Percentiles rank a stretch among this genome's conserved stretches.
phyloP scores from a whole-genome alignment of 495 filamentous ascomycete species.

The Aspergillus bridgeri region DNA sequence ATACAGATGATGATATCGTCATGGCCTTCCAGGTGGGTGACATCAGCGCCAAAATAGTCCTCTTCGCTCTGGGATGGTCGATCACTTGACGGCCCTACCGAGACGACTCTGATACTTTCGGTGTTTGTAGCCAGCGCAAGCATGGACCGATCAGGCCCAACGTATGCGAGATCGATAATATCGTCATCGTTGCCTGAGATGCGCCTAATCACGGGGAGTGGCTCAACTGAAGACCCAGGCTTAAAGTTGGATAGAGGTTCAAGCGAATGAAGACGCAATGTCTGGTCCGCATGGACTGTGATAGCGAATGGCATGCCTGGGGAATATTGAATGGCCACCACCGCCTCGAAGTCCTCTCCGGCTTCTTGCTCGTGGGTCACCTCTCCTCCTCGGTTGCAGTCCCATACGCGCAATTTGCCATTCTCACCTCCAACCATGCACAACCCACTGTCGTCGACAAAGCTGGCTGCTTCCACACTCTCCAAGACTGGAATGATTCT shows the following conservation, averaged over 20 bases:
- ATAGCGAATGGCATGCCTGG: constrained; percentile 62
- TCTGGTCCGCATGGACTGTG: constrained; percentile 86
- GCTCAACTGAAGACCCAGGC: constrained; percentile 35
- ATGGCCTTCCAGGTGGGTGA: constrained; percentile 81
- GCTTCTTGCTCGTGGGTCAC: constrained; percentile 66
- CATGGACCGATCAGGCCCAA: constrained; percentile 72
- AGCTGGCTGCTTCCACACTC: constrained; percentile 77
- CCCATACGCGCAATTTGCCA: constrained; percentile 79
- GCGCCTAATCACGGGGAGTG: constrained; percentile 57
- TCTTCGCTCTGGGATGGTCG: constrained; percentile 28
- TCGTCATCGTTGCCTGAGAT: constrained; percentile 97
- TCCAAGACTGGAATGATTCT: constrained; percentile 83
- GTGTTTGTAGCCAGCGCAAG: constrained; percentile 93
- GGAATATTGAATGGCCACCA: constrained; percentile 67
- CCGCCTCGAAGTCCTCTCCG: constrained; percentile 69
- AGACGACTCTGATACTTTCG: constrained; percentile 85
- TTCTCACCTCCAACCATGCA: constrained; percentile 85
- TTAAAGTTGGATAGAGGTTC: constrained; percentile 34
- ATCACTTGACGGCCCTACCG: constrained; percentile 46
- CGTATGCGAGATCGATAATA: constrained; percentile 86
- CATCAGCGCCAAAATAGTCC: constrained; percentile 82
- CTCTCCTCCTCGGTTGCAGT: constrained; percentile 69
- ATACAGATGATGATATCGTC: constrained; percentile 94
- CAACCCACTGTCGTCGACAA: constrained; percentile 63
- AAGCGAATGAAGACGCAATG: constrained; percentile 70